Evolutionary conservation across 805 yeast genomes (phyloP).

Genomic region (Hanseniaspora thailandica): DNA sequence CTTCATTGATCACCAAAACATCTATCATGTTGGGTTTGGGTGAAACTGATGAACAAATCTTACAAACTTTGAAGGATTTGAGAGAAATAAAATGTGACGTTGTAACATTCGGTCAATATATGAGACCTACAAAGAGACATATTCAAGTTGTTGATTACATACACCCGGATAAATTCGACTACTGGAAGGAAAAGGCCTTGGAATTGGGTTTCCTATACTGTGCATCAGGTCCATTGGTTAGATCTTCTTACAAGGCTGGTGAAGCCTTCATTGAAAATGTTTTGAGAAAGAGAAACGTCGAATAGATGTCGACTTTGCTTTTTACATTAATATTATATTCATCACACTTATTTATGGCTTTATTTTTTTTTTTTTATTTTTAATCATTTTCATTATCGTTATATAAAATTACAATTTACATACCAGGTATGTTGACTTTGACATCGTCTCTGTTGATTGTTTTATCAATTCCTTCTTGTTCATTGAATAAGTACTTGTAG

Average conservation of each 20-base stretch:
- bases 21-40: slow-evolving; percentile 95
- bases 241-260: slow-evolving; percentile 96
- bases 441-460: slow-evolving; percentile 35
- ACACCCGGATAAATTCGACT: slow-evolving; percentile 84
- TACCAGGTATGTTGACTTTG: slow-evolving; percentile 41
- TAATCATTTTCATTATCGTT: no score
- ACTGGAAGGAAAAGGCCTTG: slow-evolving; percentile 79
- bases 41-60: slow-evolving; percentile 81
- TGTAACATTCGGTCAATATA: slow-evolving; percentile 96
- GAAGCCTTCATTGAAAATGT: slow-evolving; percentile 95
- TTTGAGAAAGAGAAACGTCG: slow-evolving; percentile 49
- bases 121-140: slow-evolving; percentile 97
- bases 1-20: slow-evolving; percentile 76
- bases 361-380: not conserved
- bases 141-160: slow-evolving; percentile 96
- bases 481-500: slow-evolving; percentile 49
- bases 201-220: slow-evolving; percentile 90
- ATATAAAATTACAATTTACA: not conserved
- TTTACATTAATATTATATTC: not conserved
- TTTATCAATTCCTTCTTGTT: slow-evolving; percentile 33
- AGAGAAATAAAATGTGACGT: slow-evolving; percentile 75
- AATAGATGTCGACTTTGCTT: not conserved
- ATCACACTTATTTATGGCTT: not conserved
- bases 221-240: slow-evolving; percentile 93
- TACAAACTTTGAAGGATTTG: slow-evolving; percentile 63